phyloP scores from a whole-genome alignment of 2,329 filamentous ascomycete genomes.

The Penicillium decumbens region DNA sequence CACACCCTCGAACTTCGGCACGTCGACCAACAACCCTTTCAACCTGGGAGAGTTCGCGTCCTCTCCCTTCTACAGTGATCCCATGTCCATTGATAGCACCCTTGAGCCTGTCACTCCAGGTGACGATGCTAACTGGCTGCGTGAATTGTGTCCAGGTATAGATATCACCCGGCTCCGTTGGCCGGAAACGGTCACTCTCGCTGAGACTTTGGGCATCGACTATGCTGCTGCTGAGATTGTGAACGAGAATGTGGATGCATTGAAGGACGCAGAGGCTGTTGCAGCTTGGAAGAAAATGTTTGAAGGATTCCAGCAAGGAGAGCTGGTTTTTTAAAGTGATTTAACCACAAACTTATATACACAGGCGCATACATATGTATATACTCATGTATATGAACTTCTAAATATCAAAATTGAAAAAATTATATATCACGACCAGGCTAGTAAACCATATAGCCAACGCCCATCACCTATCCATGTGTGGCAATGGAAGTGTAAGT shows the following conservation, averaged over 20 bases:
- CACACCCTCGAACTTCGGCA: not conserved
- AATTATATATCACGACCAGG: no score
- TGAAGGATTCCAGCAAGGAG: not conserved
- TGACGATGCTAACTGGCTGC: conserved; percentile 26
- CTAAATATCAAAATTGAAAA: no score
- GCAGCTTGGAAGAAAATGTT: not conserved
- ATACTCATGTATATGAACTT: no score
- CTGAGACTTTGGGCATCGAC: not conserved
- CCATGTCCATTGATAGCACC: conserved; percentile 1
- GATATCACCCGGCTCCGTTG: conserved; percentile 23
- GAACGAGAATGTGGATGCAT: not conserved
- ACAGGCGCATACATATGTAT: no score
- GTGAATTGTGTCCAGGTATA: conserved; percentile 24
- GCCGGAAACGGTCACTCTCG: conserved; percentile 16
- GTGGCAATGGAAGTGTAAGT: no score
- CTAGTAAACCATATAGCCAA: no score
- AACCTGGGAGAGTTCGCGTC: not conserved
- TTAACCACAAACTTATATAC: no score
- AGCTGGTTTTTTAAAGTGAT: not conserved
- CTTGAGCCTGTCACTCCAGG: not conserved
- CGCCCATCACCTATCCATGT: no score
- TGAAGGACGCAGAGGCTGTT: not conserved
- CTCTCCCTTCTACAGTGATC: not conserved
- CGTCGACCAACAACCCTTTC: not conserved
- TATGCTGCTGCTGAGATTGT: not conserved